Evolutionary conservation across 176 grass and related monocot genomes (phyloP).

Genomic region (Musa beccarii): DNA sequence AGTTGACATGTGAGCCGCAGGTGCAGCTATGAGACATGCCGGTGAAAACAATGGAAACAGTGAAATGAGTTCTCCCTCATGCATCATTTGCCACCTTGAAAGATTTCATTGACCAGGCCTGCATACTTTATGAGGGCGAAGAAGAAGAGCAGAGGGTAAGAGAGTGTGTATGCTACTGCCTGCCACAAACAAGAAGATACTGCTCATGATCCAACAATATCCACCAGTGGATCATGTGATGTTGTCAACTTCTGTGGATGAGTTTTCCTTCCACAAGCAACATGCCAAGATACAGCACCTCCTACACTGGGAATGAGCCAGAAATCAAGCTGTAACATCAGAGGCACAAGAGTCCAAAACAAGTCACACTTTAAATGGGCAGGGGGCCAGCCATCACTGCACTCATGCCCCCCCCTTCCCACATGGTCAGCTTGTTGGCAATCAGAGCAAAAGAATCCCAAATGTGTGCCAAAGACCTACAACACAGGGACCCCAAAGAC

Average conservation of each 20-base stretch:
- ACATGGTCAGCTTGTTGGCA: conserved; percentile 3
- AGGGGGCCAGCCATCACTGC: not conserved
- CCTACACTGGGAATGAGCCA: not conserved
- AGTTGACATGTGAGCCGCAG: no score
- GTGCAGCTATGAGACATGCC: no score
- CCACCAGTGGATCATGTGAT: conserved; percentile 1
- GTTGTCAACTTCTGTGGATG: not conserved
- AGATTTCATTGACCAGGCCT: no score
- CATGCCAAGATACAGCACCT: not conserved
- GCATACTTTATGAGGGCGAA: no score
- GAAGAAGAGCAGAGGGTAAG: no score
- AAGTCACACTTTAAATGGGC: not conserved
- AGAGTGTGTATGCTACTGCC: no score
- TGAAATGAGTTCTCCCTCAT: no score
- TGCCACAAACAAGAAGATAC: not conserved
- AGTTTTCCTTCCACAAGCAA: not conserved
- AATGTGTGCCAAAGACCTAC: not conserved
- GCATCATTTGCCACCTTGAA: no score
- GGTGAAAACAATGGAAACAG: no score
- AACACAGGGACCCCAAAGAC: not conserved
- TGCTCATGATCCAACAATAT: not conserved
- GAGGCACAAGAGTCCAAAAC: conserved; percentile 9
- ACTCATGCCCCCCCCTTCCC: not conserved
- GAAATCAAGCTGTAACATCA: not conserved
- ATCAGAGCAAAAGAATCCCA: not conserved